These are phyloP conservation scores for Fusarium buxicola DNA, from an alignment of 2,329 filamentous ascomycete species.

Conservation along the genomic window DNA sequence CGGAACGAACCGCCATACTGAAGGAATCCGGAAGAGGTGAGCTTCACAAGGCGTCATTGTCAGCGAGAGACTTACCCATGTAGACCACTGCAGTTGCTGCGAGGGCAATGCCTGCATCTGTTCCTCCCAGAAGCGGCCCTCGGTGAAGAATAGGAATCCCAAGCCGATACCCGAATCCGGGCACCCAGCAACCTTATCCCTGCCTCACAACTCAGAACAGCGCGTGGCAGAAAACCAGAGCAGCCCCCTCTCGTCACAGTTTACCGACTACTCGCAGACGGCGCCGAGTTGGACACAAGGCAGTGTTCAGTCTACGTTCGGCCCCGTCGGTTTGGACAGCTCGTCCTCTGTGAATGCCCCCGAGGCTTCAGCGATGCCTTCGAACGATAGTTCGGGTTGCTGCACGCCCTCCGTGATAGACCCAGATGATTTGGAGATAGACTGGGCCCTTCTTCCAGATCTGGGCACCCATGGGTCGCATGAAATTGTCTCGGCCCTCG, in stretches of 20 bases:
- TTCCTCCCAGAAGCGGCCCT: slow-evolving; percentile 7
- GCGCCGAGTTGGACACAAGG: background rate
- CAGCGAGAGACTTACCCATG: background rate
- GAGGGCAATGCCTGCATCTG: slow-evolving; percentile 18
- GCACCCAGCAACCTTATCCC: background rate
- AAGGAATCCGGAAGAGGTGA: slow-evolving; percentile 15
- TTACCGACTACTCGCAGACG: background rate
- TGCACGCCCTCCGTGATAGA: background rate
- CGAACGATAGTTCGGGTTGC: background rate
- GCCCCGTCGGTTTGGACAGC: background rate
- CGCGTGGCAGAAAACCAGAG: rapidly evolving
- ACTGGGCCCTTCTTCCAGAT: background rate
- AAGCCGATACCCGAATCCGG: background rate
- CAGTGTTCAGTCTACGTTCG: background rate
- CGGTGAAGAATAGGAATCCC: background rate
- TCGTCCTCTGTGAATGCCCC: background rate
- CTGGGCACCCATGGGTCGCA: background rate
- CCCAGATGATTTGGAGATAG: background rate
- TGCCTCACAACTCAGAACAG: background rate
- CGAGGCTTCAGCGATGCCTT: background rate
- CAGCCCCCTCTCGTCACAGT: background rate
- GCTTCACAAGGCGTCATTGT: background rate
- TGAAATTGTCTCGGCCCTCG: background rate
- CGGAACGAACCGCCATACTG: slow-evolving; percentile 9
- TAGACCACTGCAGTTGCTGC: slow-evolving; percentile 17